Evolutionary conservation across 2,329 filamentous ascomycete species (phyloP).

Genomic region (Colletotrichum destructivum): DNA sequence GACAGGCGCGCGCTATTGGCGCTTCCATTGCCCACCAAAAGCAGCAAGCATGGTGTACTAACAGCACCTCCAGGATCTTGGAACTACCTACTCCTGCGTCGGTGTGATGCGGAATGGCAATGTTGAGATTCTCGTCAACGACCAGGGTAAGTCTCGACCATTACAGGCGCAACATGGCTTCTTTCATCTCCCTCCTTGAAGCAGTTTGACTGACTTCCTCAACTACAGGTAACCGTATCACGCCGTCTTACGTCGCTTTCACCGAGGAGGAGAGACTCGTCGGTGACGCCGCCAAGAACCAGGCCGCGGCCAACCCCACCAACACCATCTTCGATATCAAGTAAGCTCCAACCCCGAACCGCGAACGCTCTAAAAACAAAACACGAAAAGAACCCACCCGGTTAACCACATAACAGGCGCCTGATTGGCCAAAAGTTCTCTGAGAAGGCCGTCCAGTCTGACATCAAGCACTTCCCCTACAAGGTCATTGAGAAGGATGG

Average conservation of each 20-base stretch:
- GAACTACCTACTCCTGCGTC: slow-evolving; percentile 91
- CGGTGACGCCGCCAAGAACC: slow-evolving; percentile 98
- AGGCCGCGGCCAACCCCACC: slow-evolving; percentile 84
- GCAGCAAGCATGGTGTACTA: background rate
- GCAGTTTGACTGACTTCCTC: slow-evolving; percentile 27
- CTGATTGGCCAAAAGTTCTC: slow-evolving; percentile 87
- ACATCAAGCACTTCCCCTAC: slow-evolving; percentile 99
- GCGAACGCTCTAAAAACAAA: background rate
- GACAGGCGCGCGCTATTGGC: background rate
- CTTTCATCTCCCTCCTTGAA: background rate
- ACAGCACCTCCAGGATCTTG: slow-evolving; percentile 73
- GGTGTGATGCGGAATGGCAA: slow-evolving; percentile 97
- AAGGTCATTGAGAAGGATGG: slow-evolving; percentile 90
- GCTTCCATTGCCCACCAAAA: background rate
- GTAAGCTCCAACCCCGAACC: slow-evolving; percentile 64
- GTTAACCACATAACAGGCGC: slow-evolving; percentile 67
- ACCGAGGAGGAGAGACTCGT: slow-evolving; percentile 97
- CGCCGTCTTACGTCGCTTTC: slow-evolving; percentile 94
- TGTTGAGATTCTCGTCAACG: slow-evolving; percentile 95
- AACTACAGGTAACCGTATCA: slow-evolving; percentile 85
- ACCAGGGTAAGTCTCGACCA: slow-evolving; percentile 69
- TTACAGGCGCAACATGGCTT: background rate
- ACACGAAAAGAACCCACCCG: slow-evolving; percentile 34
- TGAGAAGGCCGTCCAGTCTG: slow-evolving; percentile 90
- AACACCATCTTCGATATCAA: slow-evolving; percentile 88